Evolutionary conservation across 495 filamentous ascomycete genomes (phyloP).

Genomic region (Aspergillus bertholletiae): DNA sequence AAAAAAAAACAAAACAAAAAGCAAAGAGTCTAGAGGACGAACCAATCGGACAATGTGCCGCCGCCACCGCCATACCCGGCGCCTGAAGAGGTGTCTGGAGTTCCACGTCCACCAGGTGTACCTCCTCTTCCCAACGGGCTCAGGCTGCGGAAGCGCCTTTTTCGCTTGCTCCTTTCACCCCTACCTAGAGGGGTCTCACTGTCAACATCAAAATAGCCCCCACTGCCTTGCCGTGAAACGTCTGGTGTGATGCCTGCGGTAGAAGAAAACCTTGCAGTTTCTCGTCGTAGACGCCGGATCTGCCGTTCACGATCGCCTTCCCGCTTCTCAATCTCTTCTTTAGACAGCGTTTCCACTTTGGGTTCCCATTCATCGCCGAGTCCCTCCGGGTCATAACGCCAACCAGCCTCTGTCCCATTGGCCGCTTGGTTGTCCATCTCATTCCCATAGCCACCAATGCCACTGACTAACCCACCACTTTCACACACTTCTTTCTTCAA

Average conservation of each 20-base stretch:
- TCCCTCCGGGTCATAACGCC: constrained; percentile 90
- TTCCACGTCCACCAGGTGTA: constrained; percentile 69
- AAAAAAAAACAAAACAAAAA: neutral
- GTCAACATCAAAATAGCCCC: constrained; percentile 58
- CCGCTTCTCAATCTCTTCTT: constrained; percentile 97
- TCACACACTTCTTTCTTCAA: constrained; percentile 96
- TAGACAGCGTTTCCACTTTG: constrained; percentile 80
- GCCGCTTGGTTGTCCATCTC: constrained; percentile 90
- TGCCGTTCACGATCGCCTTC: constrained; percentile 93
- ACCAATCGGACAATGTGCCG: constrained; percentile 70
- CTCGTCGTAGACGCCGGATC: constrained; percentile 77
- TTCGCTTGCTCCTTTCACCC: constrained; percentile 89
- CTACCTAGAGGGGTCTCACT: constrained; percentile 71
- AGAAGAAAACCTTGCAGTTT: constrained; percentile 88
- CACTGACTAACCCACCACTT: constrained; percentile 72
- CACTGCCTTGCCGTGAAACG: constrained; percentile 51
- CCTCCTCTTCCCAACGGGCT: constrained; percentile 67
- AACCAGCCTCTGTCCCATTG: constrained; percentile 74
- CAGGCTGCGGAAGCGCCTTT: constrained; percentile 84
- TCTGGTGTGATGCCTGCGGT: constrained; percentile 72
- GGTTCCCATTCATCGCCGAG: constrained; percentile 92
- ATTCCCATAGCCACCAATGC: constrained; percentile 63
- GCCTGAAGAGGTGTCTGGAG: constrained; percentile 66
- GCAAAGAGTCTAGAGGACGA: constrained; percentile 11
- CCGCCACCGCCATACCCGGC: constrained; percentile 64